These are phyloP conservation scores for Meredithiella fracta DNA, from an alignment of 2,329 filamentous ascomycete species.

Conservation along the genomic window DNA sequence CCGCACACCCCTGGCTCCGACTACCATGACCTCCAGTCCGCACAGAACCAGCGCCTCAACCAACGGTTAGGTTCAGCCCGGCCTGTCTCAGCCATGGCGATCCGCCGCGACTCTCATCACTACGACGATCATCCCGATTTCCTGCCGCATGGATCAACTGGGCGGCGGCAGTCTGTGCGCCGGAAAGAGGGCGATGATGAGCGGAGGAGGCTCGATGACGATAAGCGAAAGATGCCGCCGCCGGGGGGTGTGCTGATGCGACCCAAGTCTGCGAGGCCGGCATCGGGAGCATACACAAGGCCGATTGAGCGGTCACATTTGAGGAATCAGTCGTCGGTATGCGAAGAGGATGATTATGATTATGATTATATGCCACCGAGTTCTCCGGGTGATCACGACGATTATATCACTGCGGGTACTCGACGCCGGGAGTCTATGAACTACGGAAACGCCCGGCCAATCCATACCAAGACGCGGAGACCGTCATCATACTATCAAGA, in stretches of 20 bases:
- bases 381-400: constrained; percentile 5
- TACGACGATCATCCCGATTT: constrained; percentile 8
- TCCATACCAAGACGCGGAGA: neutral
- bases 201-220: constrained; percentile 10
- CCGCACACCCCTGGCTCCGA: constrained; percentile 1
- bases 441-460: neutral
- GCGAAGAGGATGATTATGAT: constrained; percentile 8
- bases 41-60: constrained; percentile 5
- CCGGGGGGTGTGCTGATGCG: neutral
- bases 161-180: constrained; percentile 9
- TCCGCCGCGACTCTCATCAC: constrained; percentile 9
- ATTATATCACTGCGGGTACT: constrained; percentile 5
- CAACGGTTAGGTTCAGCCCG: constrained; percentile 8
- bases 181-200: constrained; percentile 9
- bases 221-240: constrained; percentile 12
- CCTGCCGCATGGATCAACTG: constrained; percentile 1
- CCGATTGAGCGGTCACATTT: constrained; percentile 10
- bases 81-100: constrained; percentile 10
- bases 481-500: constrained; percentile 9
- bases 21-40: constrained; percentile 2
- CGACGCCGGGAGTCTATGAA: constrained; percentile 8
- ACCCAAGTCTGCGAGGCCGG: constrained; percentile 12
- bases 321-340: constrained; percentile 4
- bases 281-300: constrained; percentile 5
- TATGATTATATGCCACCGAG: neutral